Conservation (phyloP, 225 moss, liverwort and hornwort genomes). For the Pleurozium schreberi region DNA sequence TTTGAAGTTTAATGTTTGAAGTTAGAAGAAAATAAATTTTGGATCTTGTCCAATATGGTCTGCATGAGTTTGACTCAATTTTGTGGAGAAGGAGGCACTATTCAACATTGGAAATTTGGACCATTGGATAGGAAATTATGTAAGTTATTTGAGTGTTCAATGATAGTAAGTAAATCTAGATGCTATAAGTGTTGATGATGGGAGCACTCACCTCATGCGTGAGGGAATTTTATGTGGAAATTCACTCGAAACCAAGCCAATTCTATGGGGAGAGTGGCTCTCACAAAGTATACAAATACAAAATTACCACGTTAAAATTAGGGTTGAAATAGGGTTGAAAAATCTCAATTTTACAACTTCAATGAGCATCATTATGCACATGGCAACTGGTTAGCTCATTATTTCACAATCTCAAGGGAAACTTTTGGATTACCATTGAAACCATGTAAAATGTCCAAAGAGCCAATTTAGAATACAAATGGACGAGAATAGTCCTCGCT, state of each 20-base stretch:
- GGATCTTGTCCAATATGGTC: accelerated
- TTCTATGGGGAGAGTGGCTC: accelerated
- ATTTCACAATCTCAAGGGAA: not conserved
- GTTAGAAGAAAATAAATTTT: not conserved
- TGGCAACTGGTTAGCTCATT: not conserved
- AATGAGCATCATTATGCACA: not conserved
- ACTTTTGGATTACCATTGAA: not conserved
- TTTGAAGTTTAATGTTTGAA: not conserved
- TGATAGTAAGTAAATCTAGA: not conserved
- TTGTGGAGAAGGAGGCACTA: not conserved
- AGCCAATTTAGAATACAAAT: not conserved
- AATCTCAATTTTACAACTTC: not conserved
- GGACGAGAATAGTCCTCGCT: not conserved
- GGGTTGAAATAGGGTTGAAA: not conserved
- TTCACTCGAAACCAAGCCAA: accelerated
- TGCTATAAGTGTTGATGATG: not conserved
- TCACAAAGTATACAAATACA: too few relatives aligned
- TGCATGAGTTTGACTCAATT: not conserved
- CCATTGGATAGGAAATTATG: too few relatives aligned
- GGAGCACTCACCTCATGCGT: not conserved
- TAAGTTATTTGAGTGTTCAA: not conserved
- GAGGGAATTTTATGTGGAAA: not conserved
- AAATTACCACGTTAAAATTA: too few relatives aligned
- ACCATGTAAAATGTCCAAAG: not conserved
- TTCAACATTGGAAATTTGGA: accelerated